Percentiles rank a stretch among this genome's conserved stretches.
phyloP scores from a whole-genome alignment of 2,329 filamentous ascomycete genomes.

The Chalaropsis thielavioides region DNA sequence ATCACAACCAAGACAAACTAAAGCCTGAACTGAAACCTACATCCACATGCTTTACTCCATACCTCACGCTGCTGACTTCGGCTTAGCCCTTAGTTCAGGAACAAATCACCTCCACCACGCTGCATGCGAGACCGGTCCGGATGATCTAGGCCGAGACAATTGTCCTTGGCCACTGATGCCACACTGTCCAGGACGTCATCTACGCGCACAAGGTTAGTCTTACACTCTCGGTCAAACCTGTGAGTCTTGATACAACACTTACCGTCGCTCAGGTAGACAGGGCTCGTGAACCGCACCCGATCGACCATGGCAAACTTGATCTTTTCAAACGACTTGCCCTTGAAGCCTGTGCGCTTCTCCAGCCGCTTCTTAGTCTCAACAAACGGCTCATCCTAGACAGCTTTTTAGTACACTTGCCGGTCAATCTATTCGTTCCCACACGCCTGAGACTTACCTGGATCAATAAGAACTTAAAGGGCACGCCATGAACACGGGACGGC shows the following conservation, averaged over 20 bases:
- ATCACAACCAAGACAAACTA: background rate
- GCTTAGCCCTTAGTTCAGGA: conserved; percentile 28
- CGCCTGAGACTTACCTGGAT: conserved; percentile 48
- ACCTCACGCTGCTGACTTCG: background rate
- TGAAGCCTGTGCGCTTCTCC: conserved; percentile 81
- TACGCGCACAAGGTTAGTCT: conserved; percentile 22
- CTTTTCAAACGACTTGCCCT: conserved; percentile 97
- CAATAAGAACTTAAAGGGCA: conserved; percentile 82
- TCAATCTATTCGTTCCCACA: background rate
- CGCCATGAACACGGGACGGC: conserved; percentile 64
- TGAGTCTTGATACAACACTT: conserved; percentile 27
- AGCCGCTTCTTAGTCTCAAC: conserved; percentile 88
- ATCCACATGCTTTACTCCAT: background rate
- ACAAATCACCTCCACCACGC: conserved; percentile 49
- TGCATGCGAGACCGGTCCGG: conserved; percentile 44
- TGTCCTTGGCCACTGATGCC: conserved; percentile 37
- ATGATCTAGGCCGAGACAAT: conserved; percentile 51
- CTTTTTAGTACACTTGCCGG: conserved; percentile 10
- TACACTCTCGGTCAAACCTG: background rate
- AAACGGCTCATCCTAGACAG: conserved; percentile 60
- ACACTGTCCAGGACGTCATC: conserved; percentile 45
- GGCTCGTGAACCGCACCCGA: conserved; percentile 57
- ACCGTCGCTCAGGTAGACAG: conserved; percentile 80
- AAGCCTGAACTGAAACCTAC: background rate
- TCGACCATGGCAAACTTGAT: conserved; percentile 84